Percentiles rank a stretch among this genome's conserved stretches.
Conservation (phyloP, 2,329 filamentous ascomycete species). For the Plectosphaerella cucumerina region DNA sequence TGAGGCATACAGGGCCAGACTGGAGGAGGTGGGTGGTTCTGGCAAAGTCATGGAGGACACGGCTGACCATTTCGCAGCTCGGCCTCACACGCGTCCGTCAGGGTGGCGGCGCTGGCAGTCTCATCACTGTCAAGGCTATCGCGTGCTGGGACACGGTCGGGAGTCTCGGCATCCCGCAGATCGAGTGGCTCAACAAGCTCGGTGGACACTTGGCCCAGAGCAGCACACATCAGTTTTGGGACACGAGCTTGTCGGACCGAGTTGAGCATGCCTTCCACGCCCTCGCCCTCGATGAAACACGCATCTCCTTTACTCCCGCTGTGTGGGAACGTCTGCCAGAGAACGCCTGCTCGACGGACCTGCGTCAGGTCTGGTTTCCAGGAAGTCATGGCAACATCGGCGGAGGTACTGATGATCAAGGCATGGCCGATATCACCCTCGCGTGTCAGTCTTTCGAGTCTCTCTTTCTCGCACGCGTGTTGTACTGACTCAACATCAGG, state of each 20-base stretch:
- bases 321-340: conserved; percentile 45
- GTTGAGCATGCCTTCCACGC: conserved; percentile 58
- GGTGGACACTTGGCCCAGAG: conserved; percentile 17
- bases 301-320: conserved; percentile 49
- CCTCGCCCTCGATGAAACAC: conserved; percentile 53
- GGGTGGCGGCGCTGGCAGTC: conserved; percentile 25
- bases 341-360: conserved; percentile 34
- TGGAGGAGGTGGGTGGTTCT: conserved; percentile 32
- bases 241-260: conserved; percentile 46
- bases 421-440: conserved; percentile 33
- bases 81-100: conserved; percentile 37
- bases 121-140: conserved; percentile 44
- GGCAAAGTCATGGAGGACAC: not conserved
- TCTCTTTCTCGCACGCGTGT: not conserved
- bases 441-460: conserved; percentile 27
- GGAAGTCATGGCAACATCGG: conserved; percentile 69
- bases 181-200: conserved; percentile 39
- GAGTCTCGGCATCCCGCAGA: conserved; percentile 40
- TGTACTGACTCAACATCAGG: conserved; percentile 23
- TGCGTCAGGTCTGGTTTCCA: conserved; percentile 61
- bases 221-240: conserved; percentile 43
- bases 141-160: conserved; percentile 40
- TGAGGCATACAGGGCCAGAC: conserved; percentile 35
- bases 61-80: not conserved
- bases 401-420: conserved; percentile 57